Conservation (phyloP, 306 rosid genomes). For the Cajanus cajan region DNA sequence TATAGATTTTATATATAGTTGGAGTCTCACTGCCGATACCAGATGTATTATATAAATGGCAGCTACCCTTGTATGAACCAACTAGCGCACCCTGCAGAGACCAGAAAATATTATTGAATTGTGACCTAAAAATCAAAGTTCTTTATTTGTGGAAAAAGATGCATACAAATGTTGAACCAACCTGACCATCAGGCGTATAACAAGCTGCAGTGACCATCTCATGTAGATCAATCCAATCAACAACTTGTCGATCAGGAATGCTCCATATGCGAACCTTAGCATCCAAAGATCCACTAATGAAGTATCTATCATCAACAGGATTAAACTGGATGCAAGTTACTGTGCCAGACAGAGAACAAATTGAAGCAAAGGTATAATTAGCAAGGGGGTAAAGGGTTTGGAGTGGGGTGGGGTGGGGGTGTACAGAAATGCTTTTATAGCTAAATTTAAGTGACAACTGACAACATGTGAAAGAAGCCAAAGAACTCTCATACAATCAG, state of each 20-base stretch:
- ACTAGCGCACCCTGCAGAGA: slow-evolving; percentile 76
- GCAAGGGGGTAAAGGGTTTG: slow-evolving; percentile 2
- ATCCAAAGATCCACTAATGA: slow-evolving; percentile 93
- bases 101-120: slow-evolving; percentile 33
- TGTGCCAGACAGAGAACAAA: slow-evolving; percentile 49
- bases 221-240: slow-evolving; percentile 82
- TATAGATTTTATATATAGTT: neutral
- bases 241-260: slow-evolving; percentile 84
- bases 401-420: neutral
- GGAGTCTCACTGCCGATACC: slow-evolving; percentile 43
- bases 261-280: slow-evolving; percentile 95
- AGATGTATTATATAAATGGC: slow-evolving; percentile 69
- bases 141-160: neutral
- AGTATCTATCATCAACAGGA: slow-evolving; percentile 88
- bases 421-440: slow-evolving; percentile 3
- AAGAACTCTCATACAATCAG: neutral
- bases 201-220: slow-evolving; percentile 96
- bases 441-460: neutral
- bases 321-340: slow-evolving; percentile 97
- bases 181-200: slow-evolving; percentile 95
- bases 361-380: slow-evolving; percentile 36
- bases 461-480: neutral
- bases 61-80: slow-evolving; percentile 85
- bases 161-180: slow-evolving; percentile 34
- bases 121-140: neutral